Percentiles rank a stretch among this genome's conserved stretches.
phyloP scores from a whole-genome alignment of 371 early-diverging fungal species.

The Syncephalastrum sp. region DNA sequence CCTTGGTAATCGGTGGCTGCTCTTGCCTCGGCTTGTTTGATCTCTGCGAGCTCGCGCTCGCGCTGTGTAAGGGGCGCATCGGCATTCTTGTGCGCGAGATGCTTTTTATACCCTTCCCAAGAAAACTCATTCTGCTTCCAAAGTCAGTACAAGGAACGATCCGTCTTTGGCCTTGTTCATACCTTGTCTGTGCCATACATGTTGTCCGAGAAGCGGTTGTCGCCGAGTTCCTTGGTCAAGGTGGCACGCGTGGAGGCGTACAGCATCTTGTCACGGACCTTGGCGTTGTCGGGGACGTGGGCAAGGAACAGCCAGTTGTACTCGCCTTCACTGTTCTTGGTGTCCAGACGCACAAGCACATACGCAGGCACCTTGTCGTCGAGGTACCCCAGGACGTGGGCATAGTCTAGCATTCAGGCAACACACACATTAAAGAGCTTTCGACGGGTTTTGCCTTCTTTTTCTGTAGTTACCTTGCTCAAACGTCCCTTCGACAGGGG shows the following conservation, averaged over 20 bases:
- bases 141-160: background rate
- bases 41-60: conserved; percentile 73
- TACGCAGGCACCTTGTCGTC: conserved; percentile 64
- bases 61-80: conserved; percentile 81
- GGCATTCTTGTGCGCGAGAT: conserved; percentile 68
- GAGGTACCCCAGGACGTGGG: conserved; percentile 46
- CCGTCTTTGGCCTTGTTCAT: conserved; percentile 4
- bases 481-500: conserved; percentile 48
- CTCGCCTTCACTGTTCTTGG: conserved; percentile 38
- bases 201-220: conserved; percentile 73
- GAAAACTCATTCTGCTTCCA: conserved; percentile 57
- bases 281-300: conserved; percentile 79
- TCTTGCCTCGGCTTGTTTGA: conserved; percentile 64
- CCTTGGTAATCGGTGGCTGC: conserved; percentile 53
- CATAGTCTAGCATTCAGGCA: conserved; percentile 44
- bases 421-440: background rate
- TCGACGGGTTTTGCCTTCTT: background rate
- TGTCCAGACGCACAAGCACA: conserved; percentile 67
- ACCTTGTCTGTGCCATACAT: conserved; percentile 74
- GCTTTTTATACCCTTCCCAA: conserved; percentile 73
- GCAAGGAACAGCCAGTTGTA: conserved; percentile 75
- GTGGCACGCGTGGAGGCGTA: conserved; percentile 82
- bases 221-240: conserved; percentile 76
- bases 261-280: conserved; percentile 87
- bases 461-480: conserved; percentile 50